Percentiles rank a stretch among this genome's conserved stretches.
Conservation (phyloP, 2,329 filamentous ascomycete genomes). For the Rhinocladiella mackenziei region DNA sequence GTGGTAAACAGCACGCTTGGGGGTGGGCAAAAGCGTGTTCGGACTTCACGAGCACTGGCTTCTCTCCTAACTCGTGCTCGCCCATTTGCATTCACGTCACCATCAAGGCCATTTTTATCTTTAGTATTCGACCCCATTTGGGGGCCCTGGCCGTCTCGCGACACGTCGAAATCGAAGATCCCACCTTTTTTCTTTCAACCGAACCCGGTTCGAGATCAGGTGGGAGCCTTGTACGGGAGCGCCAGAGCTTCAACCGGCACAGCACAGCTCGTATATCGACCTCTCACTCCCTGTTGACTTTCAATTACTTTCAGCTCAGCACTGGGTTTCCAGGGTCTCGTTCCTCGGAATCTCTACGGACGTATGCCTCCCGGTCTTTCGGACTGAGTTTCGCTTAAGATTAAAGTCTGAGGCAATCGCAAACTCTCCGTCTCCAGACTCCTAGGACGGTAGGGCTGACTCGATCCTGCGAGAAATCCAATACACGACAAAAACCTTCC, state of each 20-base stretch:
- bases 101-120: neutral
- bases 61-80: neutral
- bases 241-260: too few relatives aligned
- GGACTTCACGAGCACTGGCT: neutral
- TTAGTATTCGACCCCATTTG: too few relatives aligned
- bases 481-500: neutral
- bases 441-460: neutral
- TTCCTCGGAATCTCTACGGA: conserved; percentile 1
- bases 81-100: neutral
- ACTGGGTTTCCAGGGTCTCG: conserved; percentile 1
- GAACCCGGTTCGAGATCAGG: neutral
- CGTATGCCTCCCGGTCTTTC: neutral
- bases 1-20: conserved; percentile 5
- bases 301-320: conserved; percentile 7
- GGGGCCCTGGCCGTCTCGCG: neutral
- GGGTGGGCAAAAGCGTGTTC: too few relatives aligned
- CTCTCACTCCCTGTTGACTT: conserved; percentile 1
- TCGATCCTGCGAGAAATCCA: neutral
- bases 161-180: too few relatives aligned
- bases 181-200: neutral
- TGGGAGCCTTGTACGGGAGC: too few relatives aligned
- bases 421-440: conserved; percentile 13
- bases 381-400: conserved; percentile 22
- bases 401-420: conserved; percentile 17
- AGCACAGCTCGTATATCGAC: conserved; percentile 6